These are phyloP conservation scores for Aspergillus biplanus DNA, from an alignment of 495 filamentous ascomycete genomes.

Conservation along the genomic window DNA sequence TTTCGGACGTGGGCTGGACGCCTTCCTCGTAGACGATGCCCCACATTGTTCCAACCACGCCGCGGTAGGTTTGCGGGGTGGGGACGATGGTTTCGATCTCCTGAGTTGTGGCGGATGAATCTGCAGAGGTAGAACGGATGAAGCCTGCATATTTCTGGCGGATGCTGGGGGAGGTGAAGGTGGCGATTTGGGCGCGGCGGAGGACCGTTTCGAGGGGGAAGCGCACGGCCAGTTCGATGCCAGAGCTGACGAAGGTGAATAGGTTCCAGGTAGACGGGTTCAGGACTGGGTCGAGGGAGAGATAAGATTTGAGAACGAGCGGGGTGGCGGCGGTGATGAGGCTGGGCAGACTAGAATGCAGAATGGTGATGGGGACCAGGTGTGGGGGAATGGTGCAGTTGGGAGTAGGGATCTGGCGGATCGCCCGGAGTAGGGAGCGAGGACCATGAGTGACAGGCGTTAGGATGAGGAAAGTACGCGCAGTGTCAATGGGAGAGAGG, in stretches of 20 bases:
- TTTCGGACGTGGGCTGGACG: constrained; percentile 39
- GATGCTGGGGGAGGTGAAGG: constrained; percentile 53
- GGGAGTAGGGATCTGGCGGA: constrained; percentile 69
- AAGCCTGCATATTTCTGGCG: constrained; percentile 60
- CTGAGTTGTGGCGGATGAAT: constrained; percentile 33
- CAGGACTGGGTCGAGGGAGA: constrained; percentile 79
- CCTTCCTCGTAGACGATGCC: constrained; percentile 85
- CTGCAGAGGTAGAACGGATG: constrained; percentile 37
- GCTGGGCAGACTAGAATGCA: constrained; percentile 81
- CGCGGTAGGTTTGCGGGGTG: constrained; percentile 64
- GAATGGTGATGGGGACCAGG: constrained; percentile 79
- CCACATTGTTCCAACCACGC: constrained; percentile 87
- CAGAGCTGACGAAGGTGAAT: constrained; percentile 73
- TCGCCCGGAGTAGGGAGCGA: constrained; percentile 71
- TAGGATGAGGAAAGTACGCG: constrained; percentile 84
- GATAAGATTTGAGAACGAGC: constrained; percentile 74
- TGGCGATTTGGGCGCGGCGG: constrained; percentile 79
- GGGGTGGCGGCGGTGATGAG: constrained; percentile 79
- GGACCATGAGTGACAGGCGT: constrained; percentile 74
- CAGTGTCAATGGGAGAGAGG: constrained; percentile 84
- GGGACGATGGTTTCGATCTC: constrained; percentile 74
- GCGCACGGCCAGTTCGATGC: constrained; percentile 78
- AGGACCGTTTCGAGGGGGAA: constrained; percentile 92
- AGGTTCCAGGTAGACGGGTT: constrained; percentile 79
- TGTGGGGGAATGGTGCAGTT: constrained; percentile 71